These are phyloP conservation scores for Herpetospermum pedunculosum DNA, from an alignment of 306 rosid genomes.

Conservation along the genomic window DNA sequence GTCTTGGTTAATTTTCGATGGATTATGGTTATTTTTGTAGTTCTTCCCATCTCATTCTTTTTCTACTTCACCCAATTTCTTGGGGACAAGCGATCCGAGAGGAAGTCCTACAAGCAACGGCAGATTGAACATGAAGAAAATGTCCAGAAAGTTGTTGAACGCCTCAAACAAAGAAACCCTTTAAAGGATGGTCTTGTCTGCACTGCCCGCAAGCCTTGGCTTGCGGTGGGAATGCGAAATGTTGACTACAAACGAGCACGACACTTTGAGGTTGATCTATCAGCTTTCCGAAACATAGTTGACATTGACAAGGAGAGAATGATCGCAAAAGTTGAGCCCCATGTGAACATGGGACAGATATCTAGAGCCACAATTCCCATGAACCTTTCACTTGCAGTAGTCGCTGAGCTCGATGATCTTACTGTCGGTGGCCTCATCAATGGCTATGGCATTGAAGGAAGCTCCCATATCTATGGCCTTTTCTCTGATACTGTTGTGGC, in stretches of 20 bases:
- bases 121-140: slow-evolving; percentile 89
- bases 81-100: slow-evolving; percentile 79
- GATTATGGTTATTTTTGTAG: slow-evolving; percentile 85
- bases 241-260: slow-evolving; percentile 98
- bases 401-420: slow-evolving; percentile 95
- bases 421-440: slow-evolving; percentile 98
- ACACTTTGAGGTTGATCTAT: slow-evolving; percentile 84
- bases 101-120: slow-evolving; percentile 75
- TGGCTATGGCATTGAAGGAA: slow-evolving; percentile 97
- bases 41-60: slow-evolving; percentile 81
- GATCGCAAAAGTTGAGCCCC: slow-evolving; percentile 89
- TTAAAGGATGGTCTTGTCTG: slow-evolving; percentile 91
- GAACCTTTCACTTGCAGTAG: slow-evolving; percentile 89
- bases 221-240: slow-evolving; percentile 96
- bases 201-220: slow-evolving; percentile 92
- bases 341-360: slow-evolving; percentile 97
- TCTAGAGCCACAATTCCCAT: slow-evolving; percentile 70
- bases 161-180: slow-evolving; percentile 82
- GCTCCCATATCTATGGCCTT: slow-evolving; percentile 85
- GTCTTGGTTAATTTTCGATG: slow-evolving; percentile 68
- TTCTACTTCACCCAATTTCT: slow-evolving; percentile 75
- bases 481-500: slow-evolving; percentile 92
- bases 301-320: slow-evolving; percentile 59
- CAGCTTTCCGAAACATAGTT: slow-evolving; percentile 71
- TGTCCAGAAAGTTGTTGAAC: slow-evolving; percentile 66